phyloP scores from a whole-genome alignment of 805 yeast genomes.

The Saccharomyces eubayanus region DNA sequence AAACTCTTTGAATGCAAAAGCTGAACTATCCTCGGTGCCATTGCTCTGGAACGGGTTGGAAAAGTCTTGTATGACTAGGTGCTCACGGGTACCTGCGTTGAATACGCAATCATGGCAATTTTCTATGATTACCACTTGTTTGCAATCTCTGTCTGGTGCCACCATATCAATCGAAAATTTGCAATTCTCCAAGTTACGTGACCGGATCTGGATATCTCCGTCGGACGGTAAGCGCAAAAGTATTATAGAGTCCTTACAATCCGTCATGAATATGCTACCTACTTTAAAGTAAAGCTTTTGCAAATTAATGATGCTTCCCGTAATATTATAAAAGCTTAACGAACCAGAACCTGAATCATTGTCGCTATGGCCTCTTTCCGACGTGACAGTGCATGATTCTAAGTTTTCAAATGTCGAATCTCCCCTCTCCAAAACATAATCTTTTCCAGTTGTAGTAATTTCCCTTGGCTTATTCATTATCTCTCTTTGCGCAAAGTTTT shows the following conservation, averaged over 20 bases:
- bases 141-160: not conserved
- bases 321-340: conserved; percentile 11
- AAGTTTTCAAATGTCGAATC: conserved; percentile 9
- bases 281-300: conserved; percentile 11
- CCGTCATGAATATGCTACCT: conserved; percentile 22
- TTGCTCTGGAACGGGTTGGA: conserved; percentile 7
- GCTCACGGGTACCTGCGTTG: conserved; percentile 9
- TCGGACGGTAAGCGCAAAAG: conserved; percentile 7
- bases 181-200: conserved; percentile 19
- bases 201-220: conserved; percentile 20
- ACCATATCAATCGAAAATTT: conserved; percentile 10
- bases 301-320: conserved; percentile 10
- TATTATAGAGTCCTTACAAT: conserved; percentile 12
- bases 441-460: not conserved
- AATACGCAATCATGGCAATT: conserved; percentile 17
- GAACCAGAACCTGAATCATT: conserved; percentile 10
- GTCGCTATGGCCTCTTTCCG: not conserved
- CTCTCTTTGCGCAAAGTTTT: not conserved
- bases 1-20: conserved; percentile 5
- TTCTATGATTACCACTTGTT: conserved; percentile 23
- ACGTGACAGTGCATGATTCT: conserved; percentile 7
- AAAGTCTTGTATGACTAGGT: conserved; percentile 20
- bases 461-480: not conserved
- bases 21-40: not conserved
- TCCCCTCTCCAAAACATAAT: not conserved